Evolutionary conservation across 805 yeast genomes (phyloP).

Genomic region (Metschnikowia koreensis): DNA sequence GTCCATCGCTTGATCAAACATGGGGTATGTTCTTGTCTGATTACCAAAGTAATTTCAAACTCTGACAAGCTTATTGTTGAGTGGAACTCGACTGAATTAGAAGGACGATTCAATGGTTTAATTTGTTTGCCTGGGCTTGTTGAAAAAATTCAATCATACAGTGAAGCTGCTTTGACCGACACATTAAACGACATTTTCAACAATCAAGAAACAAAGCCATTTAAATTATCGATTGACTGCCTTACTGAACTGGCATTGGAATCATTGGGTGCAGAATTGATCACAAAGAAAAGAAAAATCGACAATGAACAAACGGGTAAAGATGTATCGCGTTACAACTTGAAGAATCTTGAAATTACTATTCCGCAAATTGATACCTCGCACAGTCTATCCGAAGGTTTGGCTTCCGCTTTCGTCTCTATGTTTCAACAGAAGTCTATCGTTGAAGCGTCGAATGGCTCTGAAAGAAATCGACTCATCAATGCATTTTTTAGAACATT

Average conservation of each 20-base stretch:
- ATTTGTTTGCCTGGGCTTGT: constrained; percentile 6
- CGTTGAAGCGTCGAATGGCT: background rate
- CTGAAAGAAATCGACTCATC: background rate
- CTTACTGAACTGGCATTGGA: background rate
- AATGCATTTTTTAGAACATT: constrained; percentile 1
- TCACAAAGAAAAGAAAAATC: constrained; percentile 1
- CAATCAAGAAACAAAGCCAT: background rate
- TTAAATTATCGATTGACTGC: background rate
- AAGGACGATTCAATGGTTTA: constrained; percentile 13
- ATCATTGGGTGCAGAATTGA: background rate
- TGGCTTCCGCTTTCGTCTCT: background rate
- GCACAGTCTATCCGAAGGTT: background rate
- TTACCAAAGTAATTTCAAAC: constrained; percentile 10
- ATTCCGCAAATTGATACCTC: background rate
- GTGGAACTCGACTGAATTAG: constrained; percentile 10
- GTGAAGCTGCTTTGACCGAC: background rate
- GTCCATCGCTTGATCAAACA: constrained; percentile 19
- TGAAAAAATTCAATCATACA: too few relatives aligned
- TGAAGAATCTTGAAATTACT: background rate
- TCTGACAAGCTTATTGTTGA: background rate
- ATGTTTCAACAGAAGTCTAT: background rate
- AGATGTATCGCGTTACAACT: background rate
- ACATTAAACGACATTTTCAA: background rate
- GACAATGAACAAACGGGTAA: background rate
- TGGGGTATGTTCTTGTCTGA: constrained; percentile 22